Percentiles rank a stretch among this genome's conserved stretches.
phyloP scores from a whole-genome alignment of 1,139 yeast genomes.

The Nakaseomyces sp. region DNA sequence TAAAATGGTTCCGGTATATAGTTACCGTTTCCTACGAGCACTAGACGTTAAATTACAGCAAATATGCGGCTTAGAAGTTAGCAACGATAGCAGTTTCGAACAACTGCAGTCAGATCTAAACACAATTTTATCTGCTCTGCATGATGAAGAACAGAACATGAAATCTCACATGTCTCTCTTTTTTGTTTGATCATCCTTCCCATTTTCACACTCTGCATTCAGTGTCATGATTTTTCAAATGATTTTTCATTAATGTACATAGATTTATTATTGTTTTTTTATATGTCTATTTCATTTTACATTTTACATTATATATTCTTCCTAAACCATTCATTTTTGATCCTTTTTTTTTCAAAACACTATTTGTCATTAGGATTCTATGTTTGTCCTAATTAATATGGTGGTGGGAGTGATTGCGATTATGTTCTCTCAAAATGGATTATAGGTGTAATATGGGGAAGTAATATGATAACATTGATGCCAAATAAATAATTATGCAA shows the following conservation, averaged over 20 bases:
- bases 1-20: constrained; percentile 3
- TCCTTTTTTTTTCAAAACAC: no score
- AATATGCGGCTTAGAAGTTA: constrained; percentile 8
- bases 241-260: constrained; percentile 1
- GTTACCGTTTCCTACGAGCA: constrained; percentile 23
- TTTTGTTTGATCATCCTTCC: background rate
- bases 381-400: no score
- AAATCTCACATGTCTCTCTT: constrained; percentile 15
- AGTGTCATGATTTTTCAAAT: no score
- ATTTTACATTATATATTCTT: constrained; percentile 2
- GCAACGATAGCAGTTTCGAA: constrained; percentile 9
- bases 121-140: constrained; percentile 14
- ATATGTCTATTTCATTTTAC: background rate
- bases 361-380: no score
- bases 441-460: no score
- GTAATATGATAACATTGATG: no score
- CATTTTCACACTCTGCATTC: no score
- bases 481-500: no score
- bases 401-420: no score
- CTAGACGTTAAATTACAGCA: constrained; percentile 20
- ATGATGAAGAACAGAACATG: constrained; percentile 21
- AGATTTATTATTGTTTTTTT: background rate
- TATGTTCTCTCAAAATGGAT: no score
- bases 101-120: constrained; percentile 13
- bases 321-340: background rate